phyloP scores from a whole-genome alignment of 441 rosid species.

The Mallotus repandus region DNA sequence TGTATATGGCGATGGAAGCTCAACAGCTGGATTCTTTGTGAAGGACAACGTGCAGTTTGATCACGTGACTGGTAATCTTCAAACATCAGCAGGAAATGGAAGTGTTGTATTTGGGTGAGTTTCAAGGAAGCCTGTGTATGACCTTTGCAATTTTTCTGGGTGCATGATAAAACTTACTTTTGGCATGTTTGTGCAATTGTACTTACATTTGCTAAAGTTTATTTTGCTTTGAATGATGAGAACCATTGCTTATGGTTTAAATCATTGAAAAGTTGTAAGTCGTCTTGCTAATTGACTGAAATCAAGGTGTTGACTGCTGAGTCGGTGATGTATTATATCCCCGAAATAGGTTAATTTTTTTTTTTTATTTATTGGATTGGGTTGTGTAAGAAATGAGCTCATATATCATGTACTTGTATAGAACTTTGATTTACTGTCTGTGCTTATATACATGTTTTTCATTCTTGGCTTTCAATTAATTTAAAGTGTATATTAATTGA shows the following conservation, averaged over 20 bases:
- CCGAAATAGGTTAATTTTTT: background rate
- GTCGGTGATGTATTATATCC: background rate
- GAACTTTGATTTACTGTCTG: too few species aligned
- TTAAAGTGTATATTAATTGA: slow-evolving; percentile 4
- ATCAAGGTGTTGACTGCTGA: background rate
- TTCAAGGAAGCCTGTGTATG: background rate
- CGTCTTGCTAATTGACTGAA: background rate
- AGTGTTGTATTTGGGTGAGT: slow-evolving; percentile 77
- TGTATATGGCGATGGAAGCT: slow-evolving; percentile 83
- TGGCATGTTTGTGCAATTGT: background rate
- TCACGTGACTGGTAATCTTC: slow-evolving; percentile 54
- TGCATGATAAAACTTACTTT: background rate
- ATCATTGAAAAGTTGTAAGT: background rate
- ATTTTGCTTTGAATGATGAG: background rate
- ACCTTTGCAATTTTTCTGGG: background rate
- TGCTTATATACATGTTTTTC: background rate
- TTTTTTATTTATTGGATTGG: background rate
- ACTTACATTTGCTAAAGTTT: background rate
- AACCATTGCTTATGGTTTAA: background rate
- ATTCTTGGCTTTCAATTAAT: background rate
- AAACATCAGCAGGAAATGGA: slow-evolving; percentile 58
- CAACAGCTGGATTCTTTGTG: slow-evolving; percentile 74
- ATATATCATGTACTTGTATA: background rate
- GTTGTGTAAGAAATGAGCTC: background rate
- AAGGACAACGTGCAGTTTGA: slow-evolving; percentile 55